Conservation (phyloP, 2,329 filamentous ascomycete species). For the Pyrenophora graminea region DNA sequence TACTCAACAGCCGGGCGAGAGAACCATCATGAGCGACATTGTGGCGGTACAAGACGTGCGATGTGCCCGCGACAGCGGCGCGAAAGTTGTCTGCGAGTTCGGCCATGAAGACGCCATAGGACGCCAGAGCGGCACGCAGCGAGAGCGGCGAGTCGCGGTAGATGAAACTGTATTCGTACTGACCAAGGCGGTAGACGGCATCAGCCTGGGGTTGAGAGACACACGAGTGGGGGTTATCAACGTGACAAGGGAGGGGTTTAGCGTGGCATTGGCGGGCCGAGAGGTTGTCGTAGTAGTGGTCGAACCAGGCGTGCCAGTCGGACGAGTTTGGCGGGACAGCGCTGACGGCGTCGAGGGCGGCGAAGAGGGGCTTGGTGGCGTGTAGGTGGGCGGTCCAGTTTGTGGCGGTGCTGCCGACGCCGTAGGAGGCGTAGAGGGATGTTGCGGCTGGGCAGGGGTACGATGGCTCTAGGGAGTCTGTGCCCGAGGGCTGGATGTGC, state of each 20-base stretch:
- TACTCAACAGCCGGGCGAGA: constrained; percentile 66
- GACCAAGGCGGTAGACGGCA: constrained; percentile 72
- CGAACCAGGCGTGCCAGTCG: constrained; percentile 72
- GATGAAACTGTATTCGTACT: constrained; percentile 80
- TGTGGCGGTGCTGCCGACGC: constrained; percentile 48
- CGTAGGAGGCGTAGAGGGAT: constrained; percentile 51
- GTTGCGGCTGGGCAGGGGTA: constrained; percentile 66
- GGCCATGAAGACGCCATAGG: constrained; percentile 74
- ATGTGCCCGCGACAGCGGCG: constrained; percentile 32
- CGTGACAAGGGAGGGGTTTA: constrained; percentile 72
- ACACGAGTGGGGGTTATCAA: constrained; percentile 58
- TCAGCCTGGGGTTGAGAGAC: constrained; percentile 67
- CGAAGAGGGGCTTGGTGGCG: constrained; percentile 60
- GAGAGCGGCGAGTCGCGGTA: constrained; percentile 70
- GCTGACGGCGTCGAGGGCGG: constrained; percentile 67
- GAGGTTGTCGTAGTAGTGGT: constrained; percentile 86
- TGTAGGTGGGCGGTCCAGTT: constrained; percentile 69
- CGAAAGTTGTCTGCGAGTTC: constrained; percentile 71
- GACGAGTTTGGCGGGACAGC: constrained; percentile 61
- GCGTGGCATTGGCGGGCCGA: constrained; percentile 77
- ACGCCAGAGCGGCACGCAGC: constrained; percentile 63
- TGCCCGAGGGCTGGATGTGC: constrained; percentile 55
- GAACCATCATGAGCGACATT: constrained; percentile 83
- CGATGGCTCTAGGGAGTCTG: constrained; percentile 75
- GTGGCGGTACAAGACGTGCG: constrained; percentile 64